These are phyloP conservation scores for Apiospora aurea DNA, from an alignment of 2,329 filamentous ascomycete species.

Conservation along the genomic window DNA sequence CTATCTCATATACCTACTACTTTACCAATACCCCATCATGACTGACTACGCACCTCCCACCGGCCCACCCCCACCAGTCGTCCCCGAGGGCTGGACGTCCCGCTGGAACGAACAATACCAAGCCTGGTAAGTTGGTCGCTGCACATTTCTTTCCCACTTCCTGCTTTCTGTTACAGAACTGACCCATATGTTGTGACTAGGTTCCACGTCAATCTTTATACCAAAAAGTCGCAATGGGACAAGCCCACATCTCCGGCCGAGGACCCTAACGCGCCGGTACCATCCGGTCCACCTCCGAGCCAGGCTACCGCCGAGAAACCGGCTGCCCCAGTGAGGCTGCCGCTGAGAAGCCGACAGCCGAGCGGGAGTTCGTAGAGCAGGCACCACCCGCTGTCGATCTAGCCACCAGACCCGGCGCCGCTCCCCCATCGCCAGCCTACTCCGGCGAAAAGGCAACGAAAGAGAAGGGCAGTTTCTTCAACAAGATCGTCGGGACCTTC, in stretches of 20 bases:
- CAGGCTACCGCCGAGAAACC: slow-evolving; percentile 60
- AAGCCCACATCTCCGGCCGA: slow-evolving; percentile 76
- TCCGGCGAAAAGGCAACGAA: neutral
- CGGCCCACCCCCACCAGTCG: slow-evolving; percentile 63
- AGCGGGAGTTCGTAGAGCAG: slow-evolving; percentile 54
- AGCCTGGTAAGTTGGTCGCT: slow-evolving; percentile 62
- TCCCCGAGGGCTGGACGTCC: slow-evolving; percentile 83
- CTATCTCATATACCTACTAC: no score
- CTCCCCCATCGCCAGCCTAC: slow-evolving; percentile 19
- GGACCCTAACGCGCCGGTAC: slow-evolving; percentile 50
- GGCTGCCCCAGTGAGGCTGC: slow-evolving; percentile 35
- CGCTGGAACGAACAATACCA: slow-evolving; percentile 88
- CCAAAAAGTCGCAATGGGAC: slow-evolving; percentile 91
- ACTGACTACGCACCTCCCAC: slow-evolving; percentile 59
- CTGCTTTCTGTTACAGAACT: no score
- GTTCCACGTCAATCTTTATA: slow-evolving; percentile 91
- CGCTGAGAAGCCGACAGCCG: slow-evolving; percentile 47
- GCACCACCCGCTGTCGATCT: slow-evolving; percentile 74
- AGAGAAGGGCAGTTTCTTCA: neutral
- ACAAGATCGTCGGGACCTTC: neutral
- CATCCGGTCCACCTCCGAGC: slow-evolving; percentile 70
- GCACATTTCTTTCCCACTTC: neutral
- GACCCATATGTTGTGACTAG: slow-evolving; percentile 46
- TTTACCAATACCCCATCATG: slow-evolving; percentile 45
- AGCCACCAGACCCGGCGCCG: slow-evolving; percentile 27